Percentiles rank a stretch among this genome's conserved stretches.
Conservation (phyloP, 768 basidiomycete species). For the Russula virescens region DNA sequence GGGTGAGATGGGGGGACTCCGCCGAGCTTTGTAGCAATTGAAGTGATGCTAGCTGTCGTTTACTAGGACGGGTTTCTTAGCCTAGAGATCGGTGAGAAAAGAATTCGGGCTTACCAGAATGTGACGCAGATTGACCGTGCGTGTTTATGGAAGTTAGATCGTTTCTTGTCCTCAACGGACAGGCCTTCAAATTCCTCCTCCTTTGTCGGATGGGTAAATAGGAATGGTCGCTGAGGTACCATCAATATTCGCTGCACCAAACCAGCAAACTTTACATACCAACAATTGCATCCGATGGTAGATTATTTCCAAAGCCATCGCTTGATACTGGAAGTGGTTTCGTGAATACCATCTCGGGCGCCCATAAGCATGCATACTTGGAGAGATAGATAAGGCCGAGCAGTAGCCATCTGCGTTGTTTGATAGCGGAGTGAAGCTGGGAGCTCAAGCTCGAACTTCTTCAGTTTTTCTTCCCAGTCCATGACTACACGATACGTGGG, state of each 20-base stretch:
- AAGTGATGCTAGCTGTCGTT: constrained; percentile 22
- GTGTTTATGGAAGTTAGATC: constrained; percentile 15
- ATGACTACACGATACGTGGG: constrained; percentile 25
- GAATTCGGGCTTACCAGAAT: constrained; percentile 9
- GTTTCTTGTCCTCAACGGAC: constrained; percentile 15
- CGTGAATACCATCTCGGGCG: background rate
- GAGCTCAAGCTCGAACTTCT: constrained; percentile 25
- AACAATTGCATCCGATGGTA: constrained; percentile 17
- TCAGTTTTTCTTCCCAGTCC: constrained; percentile 24
- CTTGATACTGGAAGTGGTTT: constrained; percentile 14
- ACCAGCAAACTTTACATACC: constrained; percentile 7
- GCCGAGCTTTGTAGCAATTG: constrained; percentile 14
- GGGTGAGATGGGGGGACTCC: constrained; percentile 1
- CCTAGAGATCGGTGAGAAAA: background rate
- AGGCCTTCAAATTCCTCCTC: constrained; percentile 12
- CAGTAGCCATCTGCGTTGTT: constrained; percentile 19
- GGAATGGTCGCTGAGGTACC: constrained; percentile 18
- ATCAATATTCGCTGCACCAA: background rate
- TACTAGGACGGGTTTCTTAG: constrained; percentile 15
- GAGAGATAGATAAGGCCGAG: constrained; percentile 22
- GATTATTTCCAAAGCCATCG: constrained; percentile 15
- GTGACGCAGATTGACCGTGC: constrained; percentile 21
- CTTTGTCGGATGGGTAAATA: constrained; percentile 22
- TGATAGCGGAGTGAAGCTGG: constrained; percentile 22
- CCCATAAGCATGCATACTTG: constrained; percentile 14